These are phyloP conservation scores for Pythium volutum DNA, from an alignment of 352 stramenopile species.

Conservation along the genomic window DNA sequence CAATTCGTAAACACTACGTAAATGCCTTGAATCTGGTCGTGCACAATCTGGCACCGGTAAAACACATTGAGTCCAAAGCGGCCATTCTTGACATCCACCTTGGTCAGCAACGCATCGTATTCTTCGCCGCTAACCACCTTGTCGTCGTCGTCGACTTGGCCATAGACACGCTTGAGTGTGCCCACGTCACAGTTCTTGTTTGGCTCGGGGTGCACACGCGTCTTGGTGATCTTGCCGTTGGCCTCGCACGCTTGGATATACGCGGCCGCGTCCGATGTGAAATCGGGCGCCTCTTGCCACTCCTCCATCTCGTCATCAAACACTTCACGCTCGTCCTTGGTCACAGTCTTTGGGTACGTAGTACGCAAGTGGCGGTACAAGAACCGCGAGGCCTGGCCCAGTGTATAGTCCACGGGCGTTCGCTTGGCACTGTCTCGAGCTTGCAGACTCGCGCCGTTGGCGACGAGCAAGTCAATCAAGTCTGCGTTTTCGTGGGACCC, in stretches of 20 bases:
- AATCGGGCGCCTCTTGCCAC: slow-evolving; percentile 37
- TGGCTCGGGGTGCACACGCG: slow-evolving; percentile 38
- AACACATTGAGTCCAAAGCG: slow-evolving; percentile 77
- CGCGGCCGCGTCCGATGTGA: slow-evolving; percentile 39
- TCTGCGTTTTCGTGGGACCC: slow-evolving; percentile 65
- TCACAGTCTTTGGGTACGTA: slow-evolving; percentile 31
- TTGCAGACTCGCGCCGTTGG: slow-evolving; percentile 35
- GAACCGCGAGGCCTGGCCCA: slow-evolving; percentile 47
- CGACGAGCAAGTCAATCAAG: slow-evolving; percentile 48
- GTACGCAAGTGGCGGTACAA: slow-evolving; percentile 49
- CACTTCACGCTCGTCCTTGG: slow-evolving; percentile 25
- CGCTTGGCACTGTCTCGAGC: slow-evolving; percentile 35
- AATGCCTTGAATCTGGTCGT: slow-evolving; percentile 62
- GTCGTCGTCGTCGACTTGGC: slow-evolving; percentile 27
- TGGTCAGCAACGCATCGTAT: slow-evolving; percentile 58
- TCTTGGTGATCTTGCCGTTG: slow-evolving; percentile 54
- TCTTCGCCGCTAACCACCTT: slow-evolving; percentile 36
- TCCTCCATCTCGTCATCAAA: slow-evolving; percentile 31
- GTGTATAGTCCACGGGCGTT: slow-evolving; percentile 54
- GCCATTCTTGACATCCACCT: slow-evolving; percentile 73
- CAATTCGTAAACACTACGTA: slow-evolving; percentile 83
- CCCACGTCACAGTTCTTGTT: slow-evolving; percentile 62
- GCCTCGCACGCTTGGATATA: slow-evolving; percentile 54
- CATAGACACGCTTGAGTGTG: slow-evolving; percentile 41
- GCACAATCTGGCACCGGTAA: slow-evolving; percentile 69